Evolutionary conservation across 2,329 filamentous ascomycete genomes (phyloP), one percentile per base, ranked within the genome.

Genomic region (Tolypocladium ovalisporum): DNA sequence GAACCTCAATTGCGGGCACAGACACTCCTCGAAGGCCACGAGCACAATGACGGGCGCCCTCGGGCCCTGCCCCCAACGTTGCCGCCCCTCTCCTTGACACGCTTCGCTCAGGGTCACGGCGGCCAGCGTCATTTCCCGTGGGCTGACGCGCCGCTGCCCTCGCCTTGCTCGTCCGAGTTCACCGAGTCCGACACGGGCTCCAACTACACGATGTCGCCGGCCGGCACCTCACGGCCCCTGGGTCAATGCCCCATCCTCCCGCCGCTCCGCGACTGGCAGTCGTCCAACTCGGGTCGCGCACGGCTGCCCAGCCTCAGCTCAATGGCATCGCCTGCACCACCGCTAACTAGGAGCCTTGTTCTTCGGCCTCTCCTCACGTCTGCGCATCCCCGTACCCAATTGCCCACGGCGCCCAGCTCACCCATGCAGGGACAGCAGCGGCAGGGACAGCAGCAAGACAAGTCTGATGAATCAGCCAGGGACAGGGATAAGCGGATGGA

Each of bases 91-190:
- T 54, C 60, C 39, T 61, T 59, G 5, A 62, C 62, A 17, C 58
- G 61, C 22, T 54, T 59, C 36, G 36, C 62, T 52, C 56, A 64
- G 29, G 54, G 58, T 22, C 59, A 64, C 15, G 32, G 32, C 22
- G 40, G 52, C 29, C 67, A 67, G 32, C 63, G 66, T 17, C 59
- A 60, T 15, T 54, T 57, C 54, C 34, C 56, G 10, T 68, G 66
- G 65, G 39, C 66, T 22, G 70, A 73, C 19, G 64, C 67, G 10
- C 69, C 70, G 32, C 65, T 75, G 6, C 68, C 70, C 2, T 75
- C 73, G 8, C 73, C 73, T 6, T 67, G 64, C 56, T 67, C 67
- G 56, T 77, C 80, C 42, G 57, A 58, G 34, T 39, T 24, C 9
- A 9, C 55, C 4, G 57, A 55, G 29, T 59, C 51, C 22, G 56